A percentile compares a stretch with the other conserved stretches of the same genome.
Evolutionary conservation across 495 filamentous ascomycete species (phyloP).

Genomic region (Neohortaea acidophila): DNA sequence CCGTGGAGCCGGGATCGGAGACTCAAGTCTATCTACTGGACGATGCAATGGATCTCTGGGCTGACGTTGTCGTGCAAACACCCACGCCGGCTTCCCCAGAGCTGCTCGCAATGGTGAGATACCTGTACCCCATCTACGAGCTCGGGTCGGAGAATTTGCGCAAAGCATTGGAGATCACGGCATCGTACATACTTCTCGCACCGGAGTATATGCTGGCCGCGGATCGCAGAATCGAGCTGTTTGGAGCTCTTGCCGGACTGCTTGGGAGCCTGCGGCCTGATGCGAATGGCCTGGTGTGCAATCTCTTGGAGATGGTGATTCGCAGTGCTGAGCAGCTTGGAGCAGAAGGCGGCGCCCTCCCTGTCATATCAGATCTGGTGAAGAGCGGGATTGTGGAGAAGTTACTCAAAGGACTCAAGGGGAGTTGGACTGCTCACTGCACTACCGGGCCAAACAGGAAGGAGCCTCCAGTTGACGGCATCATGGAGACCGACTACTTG

Average conservation of each 20-base stretch:
- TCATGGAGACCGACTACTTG: slow-evolving; percentile 70
- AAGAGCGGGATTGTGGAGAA: slow-evolving; percentile 49
- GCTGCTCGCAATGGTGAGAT: slow-evolving; percentile 49
- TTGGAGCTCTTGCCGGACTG: slow-evolving; percentile 44
- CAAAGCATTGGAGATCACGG: slow-evolving; percentile 54
- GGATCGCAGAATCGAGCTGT: slow-evolving; percentile 38
- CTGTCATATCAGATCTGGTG: slow-evolving; percentile 50
- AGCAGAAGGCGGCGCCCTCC: slow-evolving; percentile 45
- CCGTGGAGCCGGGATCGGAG: slow-evolving; percentile 63
- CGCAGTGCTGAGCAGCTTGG: slow-evolving; percentile 52
- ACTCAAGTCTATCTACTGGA: slow-evolving; percentile 74
- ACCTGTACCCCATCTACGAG: slow-evolving; percentile 56
- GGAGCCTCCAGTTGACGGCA: slow-evolving; percentile 43
- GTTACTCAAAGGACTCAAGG: slow-evolving; percentile 54
- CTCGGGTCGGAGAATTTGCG: slow-evolving; percentile 54
- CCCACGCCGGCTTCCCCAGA: slow-evolving; percentile 47
- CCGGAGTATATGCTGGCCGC: slow-evolving; percentile 59
- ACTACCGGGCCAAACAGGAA: slow-evolving; percentile 60
- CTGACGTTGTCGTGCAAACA: slow-evolving; percentile 56
- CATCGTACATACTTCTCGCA: slow-evolving; percentile 65
- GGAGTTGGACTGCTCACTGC: slow-evolving; percentile 54
- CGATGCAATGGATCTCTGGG: slow-evolving; percentile 82
- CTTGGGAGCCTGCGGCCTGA: slow-evolving; percentile 42
- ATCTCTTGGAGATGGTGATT: slow-evolving; percentile 56
- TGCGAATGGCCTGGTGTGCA: slow-evolving; percentile 48